Base-by-base conservation (phyloP, 306 rosid genomes). In the Alnus glutinosa region DNA sequence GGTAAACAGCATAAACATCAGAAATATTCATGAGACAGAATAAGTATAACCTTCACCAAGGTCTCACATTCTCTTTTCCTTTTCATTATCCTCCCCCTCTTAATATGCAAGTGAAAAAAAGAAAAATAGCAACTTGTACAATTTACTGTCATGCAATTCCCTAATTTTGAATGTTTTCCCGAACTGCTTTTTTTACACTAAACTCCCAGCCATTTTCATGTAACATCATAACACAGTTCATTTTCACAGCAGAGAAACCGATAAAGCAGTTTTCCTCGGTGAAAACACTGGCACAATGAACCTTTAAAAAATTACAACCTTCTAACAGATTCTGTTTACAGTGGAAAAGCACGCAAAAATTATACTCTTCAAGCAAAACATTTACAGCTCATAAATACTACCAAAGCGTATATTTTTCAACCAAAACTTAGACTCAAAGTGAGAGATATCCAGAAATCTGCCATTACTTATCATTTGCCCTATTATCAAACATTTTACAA, bases 1-100 rank as follows among this genome's bases (percentile, higher is more conserved):
- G 19, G 39, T 67, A 71, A 77, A 66, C 64, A 80, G 44, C 59
- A 54, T 0, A 46, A 42, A 66, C 37, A 55, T 71, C n/a, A 49
- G 59, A 42, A 39, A 67, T 67, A 39, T 37, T 67, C 48, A 2
- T 7, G 14, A 15, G 28, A 39, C 18, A 39, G 30, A 67, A 67
- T 39, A 66, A 37, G 49, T 13, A 23, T 58, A 58, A 28, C 36
- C 64, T 9, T 58, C 34, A 58, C 2, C 64, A 58, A n/a, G 32
- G 64, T 58, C 12, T 8, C 34, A 58, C 64, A 58, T 58, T 23
- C 64, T 58, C 32, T 23, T 48, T 48, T 23, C 28, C 28, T 23
- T 23, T 23, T 23, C 28, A 23, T 23, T 23, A 23, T 23, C 28
- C 28, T 23, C 28, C 28, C 28, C 28, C 28, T 23, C 28, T 23